Evolutionary conservation across 441 rosid genomes (phyloP).

Genomic region (Gossypium davidsonii): DNA sequence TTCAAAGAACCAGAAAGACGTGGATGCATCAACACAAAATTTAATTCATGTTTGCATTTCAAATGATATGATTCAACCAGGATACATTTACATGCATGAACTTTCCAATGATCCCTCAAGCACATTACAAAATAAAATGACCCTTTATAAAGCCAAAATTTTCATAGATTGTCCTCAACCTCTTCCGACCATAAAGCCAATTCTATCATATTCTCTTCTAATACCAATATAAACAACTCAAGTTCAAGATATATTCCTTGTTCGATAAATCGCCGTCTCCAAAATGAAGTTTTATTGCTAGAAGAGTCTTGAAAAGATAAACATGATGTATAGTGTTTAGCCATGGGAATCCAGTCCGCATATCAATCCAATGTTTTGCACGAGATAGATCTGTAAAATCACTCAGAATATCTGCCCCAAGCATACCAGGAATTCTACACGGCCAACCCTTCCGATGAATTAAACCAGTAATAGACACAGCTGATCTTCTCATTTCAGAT

Average conservation of each 20-base stretch:
- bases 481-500: background rate
- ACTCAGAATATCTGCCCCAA: background rate
- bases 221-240: background rate
- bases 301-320: background rate
- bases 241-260: background rate
- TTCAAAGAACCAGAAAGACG: background rate
- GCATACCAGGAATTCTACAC: background rate
- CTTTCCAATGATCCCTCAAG: background rate
- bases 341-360: background rate
- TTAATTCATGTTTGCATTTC: background rate
- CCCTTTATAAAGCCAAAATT: background rate
- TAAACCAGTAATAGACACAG: background rate
- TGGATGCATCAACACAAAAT: background rate
- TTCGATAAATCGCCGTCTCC: background rate
- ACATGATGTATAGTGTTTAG: background rate
- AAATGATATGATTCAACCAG: too few species aligned
- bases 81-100: background rate
- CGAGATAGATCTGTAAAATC: background rate
- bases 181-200: background rate
- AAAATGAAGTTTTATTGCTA: background rate
- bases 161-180: background rate
- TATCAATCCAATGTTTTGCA: background rate
- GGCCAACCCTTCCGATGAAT: background rate
- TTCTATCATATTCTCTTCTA: background rate
- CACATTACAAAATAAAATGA: background rate